These are phyloP conservation scores for Geotrichum phurueaensis DNA, from an alignment of 1,139 yeast genomes.

Conservation along the genomic window DNA sequence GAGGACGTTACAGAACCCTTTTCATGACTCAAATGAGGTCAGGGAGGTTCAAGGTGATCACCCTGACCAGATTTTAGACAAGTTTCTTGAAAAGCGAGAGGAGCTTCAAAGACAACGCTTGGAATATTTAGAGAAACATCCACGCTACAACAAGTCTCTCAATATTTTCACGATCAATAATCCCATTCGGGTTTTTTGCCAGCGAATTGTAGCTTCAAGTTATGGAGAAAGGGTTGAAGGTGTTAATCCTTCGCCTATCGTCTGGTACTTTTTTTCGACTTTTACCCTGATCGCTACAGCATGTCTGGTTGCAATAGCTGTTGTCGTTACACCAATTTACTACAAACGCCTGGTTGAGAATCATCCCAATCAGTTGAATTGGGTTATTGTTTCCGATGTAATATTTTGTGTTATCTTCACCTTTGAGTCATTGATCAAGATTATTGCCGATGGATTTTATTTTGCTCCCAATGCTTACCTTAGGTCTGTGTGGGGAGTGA, in stretches of 20 bases:
- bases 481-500: slow-evolving; percentile 74
- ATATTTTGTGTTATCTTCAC: slow-evolving; percentile 60
- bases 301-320: slow-evolving; percentile 61
- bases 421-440: slow-evolving; percentile 63
- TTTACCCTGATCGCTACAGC: slow-evolving; percentile 63
- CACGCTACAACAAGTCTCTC: slow-evolving; percentile 62
- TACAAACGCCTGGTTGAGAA: slow-evolving; percentile 37
- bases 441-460: slow-evolving; percentile 77
- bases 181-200: slow-evolving; percentile 63
- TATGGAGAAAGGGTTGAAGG: slow-evolving; percentile 73
- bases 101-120: slow-evolving; percentile 37
- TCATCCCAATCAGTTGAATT: slow-evolving; percentile 32
- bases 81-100: background rate
- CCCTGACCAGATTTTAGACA: slow-evolving; percentile 18
- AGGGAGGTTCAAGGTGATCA: slow-evolving; percentile 3
- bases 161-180: slow-evolving; percentile 65
- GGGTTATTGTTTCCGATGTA: slow-evolving; percentile 53
- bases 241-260: slow-evolving; percentile 51
- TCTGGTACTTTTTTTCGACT: slow-evolving; percentile 47
- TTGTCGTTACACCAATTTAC: slow-evolving; percentile 75
- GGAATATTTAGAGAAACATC: slow-evolving; percentile 52
- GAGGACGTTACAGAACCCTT: slow-evolving; percentile 34
- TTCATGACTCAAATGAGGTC: slow-evolving; percentile 6
- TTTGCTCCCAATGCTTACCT: slow-evolving; percentile 81
- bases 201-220: slow-evolving; percentile 64